Evolutionary conservation across 768 basidiomycete genomes (phyloP).

Genomic region (Mycena amicta): DNA sequence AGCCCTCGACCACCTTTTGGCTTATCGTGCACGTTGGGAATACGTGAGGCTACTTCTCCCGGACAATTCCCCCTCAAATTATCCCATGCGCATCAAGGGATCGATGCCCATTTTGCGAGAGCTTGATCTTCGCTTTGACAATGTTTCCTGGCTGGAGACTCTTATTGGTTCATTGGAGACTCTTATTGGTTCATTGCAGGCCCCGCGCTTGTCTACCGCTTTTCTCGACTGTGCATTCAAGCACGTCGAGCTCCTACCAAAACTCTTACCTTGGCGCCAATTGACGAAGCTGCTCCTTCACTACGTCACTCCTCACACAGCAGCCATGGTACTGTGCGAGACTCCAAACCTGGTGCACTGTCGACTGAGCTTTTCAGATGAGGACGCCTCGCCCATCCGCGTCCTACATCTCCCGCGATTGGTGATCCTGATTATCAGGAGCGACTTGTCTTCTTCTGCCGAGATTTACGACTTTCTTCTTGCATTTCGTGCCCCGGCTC

Average conservation of each 20-base stretch:
- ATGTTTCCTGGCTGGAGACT: background rate
- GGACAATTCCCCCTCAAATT: background rate
- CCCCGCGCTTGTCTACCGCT: background rate
- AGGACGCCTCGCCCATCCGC: background rate
- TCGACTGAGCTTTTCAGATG: background rate
- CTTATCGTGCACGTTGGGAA: background rate
- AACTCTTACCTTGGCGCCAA: background rate
- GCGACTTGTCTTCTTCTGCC: background rate
- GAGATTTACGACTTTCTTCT: background rate
- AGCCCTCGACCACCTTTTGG: no score
- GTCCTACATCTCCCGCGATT: background rate
- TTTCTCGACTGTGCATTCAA: background rate
- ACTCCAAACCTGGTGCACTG: background rate
- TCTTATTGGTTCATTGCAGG: background rate
- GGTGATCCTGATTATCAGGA: background rate
- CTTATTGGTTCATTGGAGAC: background rate
- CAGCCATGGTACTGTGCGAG: background rate
- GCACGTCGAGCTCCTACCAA: background rate
- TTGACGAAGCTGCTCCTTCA: background rate
- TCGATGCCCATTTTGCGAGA: background rate
- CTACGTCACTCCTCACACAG: background rate
- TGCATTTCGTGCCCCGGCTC: background rate
- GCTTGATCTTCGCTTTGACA: background rate
- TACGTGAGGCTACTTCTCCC: background rate
- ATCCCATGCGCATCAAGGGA: background rate